Evolutionary conservation across 768 basidiomycete genomes (phyloP), one percentile per base, ranked within the genome.

Genomic region (Clathrus columnatus): DNA sequence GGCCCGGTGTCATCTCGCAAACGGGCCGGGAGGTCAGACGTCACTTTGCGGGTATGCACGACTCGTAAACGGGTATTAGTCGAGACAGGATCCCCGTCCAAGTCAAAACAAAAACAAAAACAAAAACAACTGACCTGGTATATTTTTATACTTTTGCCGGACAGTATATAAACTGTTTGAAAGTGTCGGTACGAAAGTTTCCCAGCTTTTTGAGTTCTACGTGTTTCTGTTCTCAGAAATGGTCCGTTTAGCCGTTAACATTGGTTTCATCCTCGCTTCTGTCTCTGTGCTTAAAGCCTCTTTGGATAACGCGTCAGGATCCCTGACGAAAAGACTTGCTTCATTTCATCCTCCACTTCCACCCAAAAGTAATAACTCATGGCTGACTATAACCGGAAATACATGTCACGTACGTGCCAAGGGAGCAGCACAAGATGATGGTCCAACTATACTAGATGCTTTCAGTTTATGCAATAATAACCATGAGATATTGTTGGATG

Each of bases 381-480:
- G 41, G 41, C 20, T 53, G 20, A 29, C 45, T 14, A 21, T 43
- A 16, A 23, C 27, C 2, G 51, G 51, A 21, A 53, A 53, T 28
- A 44, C 36, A 16, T 53, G 51, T 17, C 42, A 44, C 16, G 51
- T 53, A 18, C 27, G 27, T 14, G 51, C 51, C 16, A 53, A 53
- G 45, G 51, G 51, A 8, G 51, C 51, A 5, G 51, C 36, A 6
- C 51, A 44, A 44, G 51, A 53, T n/a, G 51, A 53, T 41, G 51
- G 51, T 43, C 51, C 51, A 23, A 53, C 51, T 17, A 53, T 53
- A 21, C 21, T 53, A 7, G 32, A 53, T 14, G 51, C 51, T 16
- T 53, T 53, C 18, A 43, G 41, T 43, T 10, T 1, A 23, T 53
- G 51, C 41, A 41, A 41, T 14, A 18, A 28, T 43, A 42, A 53